A percentile compares a stretch with the other conserved stretches of the same genome.
Evolutionary conservation across 345 rosid species (phyloP).

Genomic region (Salix caprea): DNA sequence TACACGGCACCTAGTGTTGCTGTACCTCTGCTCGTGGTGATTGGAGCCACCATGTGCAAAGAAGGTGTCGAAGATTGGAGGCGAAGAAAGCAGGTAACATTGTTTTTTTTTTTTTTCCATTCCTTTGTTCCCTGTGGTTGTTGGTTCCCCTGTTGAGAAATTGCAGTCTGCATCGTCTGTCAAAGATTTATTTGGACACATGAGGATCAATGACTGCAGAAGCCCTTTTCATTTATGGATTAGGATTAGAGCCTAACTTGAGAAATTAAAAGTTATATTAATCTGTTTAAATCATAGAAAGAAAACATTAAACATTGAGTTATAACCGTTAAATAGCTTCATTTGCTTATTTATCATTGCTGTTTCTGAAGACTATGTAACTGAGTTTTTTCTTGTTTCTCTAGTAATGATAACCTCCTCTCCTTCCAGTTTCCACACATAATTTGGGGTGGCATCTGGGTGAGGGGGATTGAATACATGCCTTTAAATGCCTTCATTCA

Average conservation of each 20-base stretch:
- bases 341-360: too few species aligned
- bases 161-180: too few species aligned
- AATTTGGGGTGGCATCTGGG: background rate
- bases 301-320: too few species aligned
- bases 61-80: slow-evolving; percentile 88
- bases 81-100: slow-evolving; percentile 63
- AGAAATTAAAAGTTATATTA: too few species aligned
- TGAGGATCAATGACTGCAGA: background rate
- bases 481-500: background rate
- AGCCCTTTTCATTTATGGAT: background rate
- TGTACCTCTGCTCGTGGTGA: slow-evolving; percentile 69
- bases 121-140: background rate
- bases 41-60: slow-evolving; percentile 80
- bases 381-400: too few species aligned
- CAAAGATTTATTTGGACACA: too few species aligned
- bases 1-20: slow-evolving; percentile 64
- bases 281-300: too few species aligned
- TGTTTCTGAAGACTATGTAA: too few species aligned
- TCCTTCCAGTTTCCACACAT: background rate
- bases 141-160: too few species aligned
- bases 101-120: background rate
- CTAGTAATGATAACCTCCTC: too few species aligned
- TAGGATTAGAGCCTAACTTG: background rate
- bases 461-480: too few species aligned
- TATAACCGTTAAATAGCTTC: too few species aligned